Conservation (phyloP, 2,329 filamentous ascomycete genomes). For the Rutstroemia sp. region DNA sequence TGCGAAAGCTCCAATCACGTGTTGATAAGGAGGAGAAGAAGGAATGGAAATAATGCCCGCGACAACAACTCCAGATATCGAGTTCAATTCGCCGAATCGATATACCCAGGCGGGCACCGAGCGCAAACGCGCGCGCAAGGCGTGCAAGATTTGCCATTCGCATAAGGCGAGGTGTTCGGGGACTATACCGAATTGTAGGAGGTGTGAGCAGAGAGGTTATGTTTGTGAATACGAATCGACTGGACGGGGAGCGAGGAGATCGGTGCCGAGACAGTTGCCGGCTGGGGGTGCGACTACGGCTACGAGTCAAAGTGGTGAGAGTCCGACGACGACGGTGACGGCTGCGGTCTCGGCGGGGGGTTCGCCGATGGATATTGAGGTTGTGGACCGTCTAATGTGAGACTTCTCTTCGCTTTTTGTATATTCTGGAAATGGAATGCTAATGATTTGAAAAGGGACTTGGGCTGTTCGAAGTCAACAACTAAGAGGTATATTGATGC, state of each 20-base stretch:
- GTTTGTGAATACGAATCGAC: conserved; percentile 8
- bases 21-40: conserved; percentile 3
- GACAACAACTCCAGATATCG: not conserved
- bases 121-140: conserved; percentile 3
- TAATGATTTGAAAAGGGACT: not conserved
- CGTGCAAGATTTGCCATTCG: conserved; percentile 7
- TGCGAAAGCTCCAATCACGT: not conserved
- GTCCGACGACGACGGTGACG: not conserved
- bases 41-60: conserved; percentile 1
- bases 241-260: conserved; percentile 1
- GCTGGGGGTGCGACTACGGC: not conserved
- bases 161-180: conserved; percentile 8
- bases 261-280: conserved; percentile 2
- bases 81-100: conserved; percentile 8
- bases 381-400: not conserved
- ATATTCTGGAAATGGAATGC: not conserved
- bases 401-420: not conserved
- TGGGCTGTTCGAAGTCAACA: conserved; percentile 1
- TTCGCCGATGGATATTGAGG: conserved; percentile 4
- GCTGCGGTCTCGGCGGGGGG: not conserved
- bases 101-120: conserved; percentile 6
- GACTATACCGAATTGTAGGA: conserved; percentile 4
- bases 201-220: conserved; percentile 7
- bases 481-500: conserved; percentile 8
- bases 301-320: conserved; percentile 1